Evolutionary conservation across 148 eudicot genomes (phyloP).

Genomic region (Fagopyrum esculentum): DNA sequence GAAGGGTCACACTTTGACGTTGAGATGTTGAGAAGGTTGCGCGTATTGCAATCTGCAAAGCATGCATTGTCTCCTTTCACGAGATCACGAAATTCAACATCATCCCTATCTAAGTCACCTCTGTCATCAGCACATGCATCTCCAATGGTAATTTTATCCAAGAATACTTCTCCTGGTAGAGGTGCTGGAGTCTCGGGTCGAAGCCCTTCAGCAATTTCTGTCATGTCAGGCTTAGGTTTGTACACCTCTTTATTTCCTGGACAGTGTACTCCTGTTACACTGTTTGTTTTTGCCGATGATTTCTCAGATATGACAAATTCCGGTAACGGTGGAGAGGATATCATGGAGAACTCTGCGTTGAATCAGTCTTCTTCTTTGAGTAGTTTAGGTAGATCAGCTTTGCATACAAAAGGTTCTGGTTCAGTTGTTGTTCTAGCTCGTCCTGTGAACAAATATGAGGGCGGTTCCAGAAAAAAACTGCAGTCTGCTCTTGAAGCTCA

Average conservation of each 20-base stretch:
- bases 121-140: slow-evolving; percentile 45
- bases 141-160: slow-evolving; percentile 37
- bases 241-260: slow-evolving; percentile 75
- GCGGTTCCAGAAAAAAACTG: slow-evolving; percentile 59
- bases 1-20: slow-evolving; percentile 81
- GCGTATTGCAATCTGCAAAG: slow-evolving; percentile 82
- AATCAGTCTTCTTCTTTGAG: slow-evolving; percentile 40
- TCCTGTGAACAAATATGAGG: slow-evolving; percentile 62
- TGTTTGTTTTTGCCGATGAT: slow-evolving; percentile 84
- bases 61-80: slow-evolving; percentile 54
- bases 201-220: slow-evolving; percentile 42
- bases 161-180: slow-evolving; percentile 70
- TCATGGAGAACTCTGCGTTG: slow-evolving; percentile 34
- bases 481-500: slow-evolving; percentile 83
- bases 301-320: slow-evolving; percentile 44
- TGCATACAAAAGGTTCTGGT: slow-evolving; percentile 49
- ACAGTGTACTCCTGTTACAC: slow-evolving; percentile 82
- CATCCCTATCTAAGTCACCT: slow-evolving; percentile 38
- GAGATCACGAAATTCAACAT: slow-evolving; percentile 38
- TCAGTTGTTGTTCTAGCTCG: slow-evolving; percentile 81
- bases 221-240: slow-evolving; percentile 65
- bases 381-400: slow-evolving; percentile 37
- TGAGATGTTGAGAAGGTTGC: slow-evolving; percentile 52
- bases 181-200: slow-evolving; percentile 44
- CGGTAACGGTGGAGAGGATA: slow-evolving; percentile 43